Evolutionary conservation across 2,329 filamentous ascomycete species (phyloP), one percentile per base, ranked within the genome.

Genomic region (Microdochium paspali): DNA sequence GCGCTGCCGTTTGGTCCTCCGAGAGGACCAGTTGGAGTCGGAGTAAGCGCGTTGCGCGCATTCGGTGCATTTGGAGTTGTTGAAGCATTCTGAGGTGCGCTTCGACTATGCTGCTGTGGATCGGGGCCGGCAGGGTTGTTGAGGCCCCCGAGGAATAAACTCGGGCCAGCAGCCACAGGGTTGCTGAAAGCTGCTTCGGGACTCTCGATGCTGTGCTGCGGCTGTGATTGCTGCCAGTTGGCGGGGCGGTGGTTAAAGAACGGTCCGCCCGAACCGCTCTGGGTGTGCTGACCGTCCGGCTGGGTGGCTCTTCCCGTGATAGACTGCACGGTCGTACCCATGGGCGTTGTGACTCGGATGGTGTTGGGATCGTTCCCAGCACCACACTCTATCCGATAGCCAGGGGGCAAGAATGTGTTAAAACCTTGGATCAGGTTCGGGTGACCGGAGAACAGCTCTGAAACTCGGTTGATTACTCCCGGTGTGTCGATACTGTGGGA

Each of bases 401-500:
- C 90, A 0, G 90, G 90, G 3, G 93, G 93, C 9, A 98, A 72
- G 63, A 98, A 98, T 0, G 93, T 98, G 62, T 98, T 98, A 65
- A 98, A 98, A 0, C 93, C 93, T 66, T 97, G 91, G 44, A 98
- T 97, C 24, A 95, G 76, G 61, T 87, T 93, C 2, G 93, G 93
- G 59, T 98, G 91, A 2, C 93, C 93, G 21, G 91, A 90, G 62
- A 98, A 98, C 1, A 98, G 79, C 46, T 90, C 89, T 2, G 93
- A 97, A 24, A 98, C 93, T 44, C 93, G 84, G 59, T 95, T 94
- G 56, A 98, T 98, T 2, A 98, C 93, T 1, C 93, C 93, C 0
- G 93, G 93, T 0, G 93, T 98, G 63, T 98, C 93, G 58, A 98
- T 98, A 3, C 86, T 84, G 49, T 24, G 24, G 45, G 24, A 49